phyloP scores from a whole-genome alignment of 306 rosid genomes.

The Bauhinia variegata region DNA sequence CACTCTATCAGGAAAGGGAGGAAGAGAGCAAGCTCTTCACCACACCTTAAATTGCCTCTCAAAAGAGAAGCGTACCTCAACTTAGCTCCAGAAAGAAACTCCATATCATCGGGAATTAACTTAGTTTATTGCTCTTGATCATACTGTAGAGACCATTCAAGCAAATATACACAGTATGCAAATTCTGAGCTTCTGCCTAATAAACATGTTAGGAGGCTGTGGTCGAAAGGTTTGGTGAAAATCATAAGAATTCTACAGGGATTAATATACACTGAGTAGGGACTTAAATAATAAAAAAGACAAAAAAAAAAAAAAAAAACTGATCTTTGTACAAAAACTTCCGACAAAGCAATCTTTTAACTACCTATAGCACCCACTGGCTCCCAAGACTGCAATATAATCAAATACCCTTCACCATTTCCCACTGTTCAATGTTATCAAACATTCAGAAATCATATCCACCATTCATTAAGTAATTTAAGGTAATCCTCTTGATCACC shows the following conservation, averaged over 20 bases:
- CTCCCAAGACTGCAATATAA: neutral
- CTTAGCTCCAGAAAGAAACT: neutral
- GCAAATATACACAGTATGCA: constrained; percentile 8
- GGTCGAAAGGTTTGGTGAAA: constrained; percentile 1
- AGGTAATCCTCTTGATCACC: neutral
- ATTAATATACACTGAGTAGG: too few species aligned
- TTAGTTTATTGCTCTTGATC: neutral
- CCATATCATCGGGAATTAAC: neutral
- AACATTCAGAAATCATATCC: neutral
- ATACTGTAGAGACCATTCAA: neutral
- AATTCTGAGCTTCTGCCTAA: neutral
- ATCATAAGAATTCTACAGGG: constrained; percentile 8
- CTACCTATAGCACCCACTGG: neutral
- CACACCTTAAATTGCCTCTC: neutral
- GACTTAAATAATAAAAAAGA: too few species aligned
- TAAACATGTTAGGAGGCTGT: neutral
- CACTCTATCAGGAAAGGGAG: neutral
- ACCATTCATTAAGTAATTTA: neutral
- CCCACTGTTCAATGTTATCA: neutral
- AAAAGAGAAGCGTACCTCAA: neutral
- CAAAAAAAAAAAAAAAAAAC: neutral
- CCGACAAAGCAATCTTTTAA: neutral
- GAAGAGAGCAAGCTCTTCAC: neutral
- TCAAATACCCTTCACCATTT: neutral
- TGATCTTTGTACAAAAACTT: neutral